Evolutionary conservation across 129 eudicot species (phyloP).

Genomic region (Glebionis coronaria): DNA sequence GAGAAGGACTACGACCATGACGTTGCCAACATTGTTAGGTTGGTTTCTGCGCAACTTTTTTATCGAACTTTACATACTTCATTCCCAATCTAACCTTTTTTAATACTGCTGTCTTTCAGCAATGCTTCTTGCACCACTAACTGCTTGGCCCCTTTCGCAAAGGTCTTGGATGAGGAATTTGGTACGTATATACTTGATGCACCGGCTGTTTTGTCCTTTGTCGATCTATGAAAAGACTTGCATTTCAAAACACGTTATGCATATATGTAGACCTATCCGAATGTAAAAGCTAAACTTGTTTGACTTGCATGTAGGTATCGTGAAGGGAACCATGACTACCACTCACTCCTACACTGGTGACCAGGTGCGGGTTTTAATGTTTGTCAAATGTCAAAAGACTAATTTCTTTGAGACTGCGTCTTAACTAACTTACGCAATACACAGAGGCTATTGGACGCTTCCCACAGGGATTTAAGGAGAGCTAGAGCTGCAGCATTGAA

Average conservation of each 20-base stretch:
- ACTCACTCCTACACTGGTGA: constrained; percentile 99
- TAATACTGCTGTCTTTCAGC: constrained; percentile 38
- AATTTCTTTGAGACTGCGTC: constrained; percentile 9
- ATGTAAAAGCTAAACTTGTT: background rate
- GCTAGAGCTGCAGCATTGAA: constrained; percentile 97
- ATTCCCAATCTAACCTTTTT: background rate
- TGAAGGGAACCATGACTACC: constrained; percentile 99
- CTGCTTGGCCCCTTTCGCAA: constrained; percentile 96
- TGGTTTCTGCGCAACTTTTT: constrained; percentile 12
- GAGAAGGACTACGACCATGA: constrained; percentile 63
- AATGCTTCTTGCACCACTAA: constrained; percentile 99
- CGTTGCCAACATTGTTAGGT: constrained; percentile 80
- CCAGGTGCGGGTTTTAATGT: constrained; percentile 45
- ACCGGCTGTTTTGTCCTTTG: background rate
- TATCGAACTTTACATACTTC: background rate
- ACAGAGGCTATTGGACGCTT: constrained; percentile 92
- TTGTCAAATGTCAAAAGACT: background rate
- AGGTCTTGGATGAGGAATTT: constrained; percentile 86
- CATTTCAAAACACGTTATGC: constrained; percentile 5
- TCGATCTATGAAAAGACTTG: background rate
- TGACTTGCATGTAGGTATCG: constrained; percentile 47
- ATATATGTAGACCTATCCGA: background rate
- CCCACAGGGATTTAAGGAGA: constrained; percentile 94
- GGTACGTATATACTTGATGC: constrained; percentile 39
- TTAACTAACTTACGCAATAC: background rate